Percentiles rank a stretch among this genome's conserved stretches.
phyloP scores from a whole-genome alignment of 805 yeast species.

The Candida ficus region DNA sequence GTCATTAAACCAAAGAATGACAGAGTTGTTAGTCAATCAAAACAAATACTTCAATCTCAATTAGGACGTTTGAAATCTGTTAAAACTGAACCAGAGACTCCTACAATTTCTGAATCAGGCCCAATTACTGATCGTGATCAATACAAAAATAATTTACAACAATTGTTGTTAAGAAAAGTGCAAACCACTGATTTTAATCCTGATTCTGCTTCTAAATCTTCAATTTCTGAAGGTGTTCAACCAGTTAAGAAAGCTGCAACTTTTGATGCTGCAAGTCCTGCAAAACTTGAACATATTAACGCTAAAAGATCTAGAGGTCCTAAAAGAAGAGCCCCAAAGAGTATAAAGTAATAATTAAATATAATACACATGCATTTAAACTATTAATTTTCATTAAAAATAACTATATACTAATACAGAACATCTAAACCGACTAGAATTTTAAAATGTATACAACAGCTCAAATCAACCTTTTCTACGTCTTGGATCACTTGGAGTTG shows the following conservation, averaged over 20 bases:
- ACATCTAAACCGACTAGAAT: too few relatives aligned
- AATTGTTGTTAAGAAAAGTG: constrained; percentile 12
- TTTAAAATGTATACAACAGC: too few relatives aligned
- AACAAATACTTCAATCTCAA: constrained; percentile 12
- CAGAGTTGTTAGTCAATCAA: constrained; percentile 21
- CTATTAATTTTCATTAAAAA: too few relatives aligned
- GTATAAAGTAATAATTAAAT: background rate
- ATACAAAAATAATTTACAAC: constrained; percentile 13
- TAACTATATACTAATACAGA: too few relatives aligned
- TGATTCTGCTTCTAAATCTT: background rate
- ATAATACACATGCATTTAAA: background rate
- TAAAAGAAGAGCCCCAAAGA: constrained; percentile 31
- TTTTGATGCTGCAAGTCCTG: constrained; percentile 11
- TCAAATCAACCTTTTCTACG: background rate
- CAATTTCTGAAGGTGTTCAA: background rate
- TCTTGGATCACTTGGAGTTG: constrained; percentile 4
- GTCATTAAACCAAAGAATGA: constrained; percentile 14
- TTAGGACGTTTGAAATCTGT: constrained; percentile 9
- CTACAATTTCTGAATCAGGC: background rate
- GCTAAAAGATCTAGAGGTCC: constrained; percentile 32
- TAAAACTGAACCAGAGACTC: background rate
- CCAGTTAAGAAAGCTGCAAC: constrained; percentile 20
- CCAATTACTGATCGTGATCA: background rate
- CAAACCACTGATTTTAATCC: constrained; percentile 16
- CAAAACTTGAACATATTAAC: constrained; percentile 25